Conservation (phyloP, 768 basidiomycete species). For the Mycena capillaripes region DNA sequence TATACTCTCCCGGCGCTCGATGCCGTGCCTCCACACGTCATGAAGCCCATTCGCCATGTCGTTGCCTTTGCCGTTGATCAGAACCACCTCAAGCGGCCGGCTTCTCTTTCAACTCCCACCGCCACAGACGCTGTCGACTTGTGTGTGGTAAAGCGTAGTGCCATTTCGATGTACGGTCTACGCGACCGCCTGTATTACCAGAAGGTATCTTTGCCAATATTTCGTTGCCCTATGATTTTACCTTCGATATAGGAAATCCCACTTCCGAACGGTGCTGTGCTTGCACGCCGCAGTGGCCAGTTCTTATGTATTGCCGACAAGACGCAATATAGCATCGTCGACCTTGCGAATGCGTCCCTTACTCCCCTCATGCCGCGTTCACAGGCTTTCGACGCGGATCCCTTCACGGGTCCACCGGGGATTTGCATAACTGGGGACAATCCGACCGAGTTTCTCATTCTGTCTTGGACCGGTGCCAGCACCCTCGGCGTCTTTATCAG, state of each 20-base stretch:
- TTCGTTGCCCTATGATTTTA: neutral
- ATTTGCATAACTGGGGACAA: constrained; percentile 82
- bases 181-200: constrained; percentile 74
- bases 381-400: constrained; percentile 65
- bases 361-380: constrained; percentile 85
- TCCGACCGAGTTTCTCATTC: constrained; percentile 80
- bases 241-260: constrained; percentile 73
- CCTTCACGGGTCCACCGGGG: constrained; percentile 68
- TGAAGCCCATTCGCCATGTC: constrained; percentile 87
- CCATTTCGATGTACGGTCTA: constrained; percentile 74
- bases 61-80: constrained; percentile 88
- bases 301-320: constrained; percentile 83
- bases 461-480: constrained; percentile 86
- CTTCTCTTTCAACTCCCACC: constrained; percentile 53
- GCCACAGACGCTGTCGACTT: constrained; percentile 73
- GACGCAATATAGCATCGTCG: constrained; percentile 81
- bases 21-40: constrained; percentile 66
- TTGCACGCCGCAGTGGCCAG: constrained; percentile 74
- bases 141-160: constrained; percentile 77
- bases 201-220: constrained; percentile 57
- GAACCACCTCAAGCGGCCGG: constrained; percentile 68
- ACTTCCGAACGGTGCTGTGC: constrained; percentile 66
- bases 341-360: constrained; percentile 79
- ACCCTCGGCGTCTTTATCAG: constrained; percentile 92
- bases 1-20: constrained; percentile 88